phyloP scores from a whole-genome alignment of 2,329 filamentous ascomycete species.

The Canariomyces notabilis region DNA sequence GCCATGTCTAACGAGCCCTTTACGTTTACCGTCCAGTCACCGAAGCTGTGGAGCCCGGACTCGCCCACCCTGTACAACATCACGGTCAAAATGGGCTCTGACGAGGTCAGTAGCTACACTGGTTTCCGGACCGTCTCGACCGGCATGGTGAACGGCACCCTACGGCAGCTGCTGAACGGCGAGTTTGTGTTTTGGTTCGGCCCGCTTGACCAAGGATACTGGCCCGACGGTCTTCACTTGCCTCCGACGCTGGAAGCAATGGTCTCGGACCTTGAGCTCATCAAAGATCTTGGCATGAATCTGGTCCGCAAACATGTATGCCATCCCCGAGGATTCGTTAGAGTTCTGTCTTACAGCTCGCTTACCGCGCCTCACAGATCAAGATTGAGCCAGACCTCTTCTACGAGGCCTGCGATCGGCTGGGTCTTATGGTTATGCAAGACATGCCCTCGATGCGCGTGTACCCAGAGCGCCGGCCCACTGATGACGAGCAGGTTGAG shows the following conservation, averaged over 20 bases:
- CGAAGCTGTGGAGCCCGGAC: conserved; percentile 60
- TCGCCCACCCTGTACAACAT: conserved; percentile 61
- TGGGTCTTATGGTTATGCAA: conserved; percentile 63
- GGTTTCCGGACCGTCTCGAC: conserved; percentile 61
- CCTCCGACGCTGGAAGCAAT: conserved; percentile 63
- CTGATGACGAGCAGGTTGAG: conserved; percentile 52
- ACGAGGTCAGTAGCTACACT: conserved; percentile 59
- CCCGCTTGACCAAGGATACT: conserved; percentile 66
- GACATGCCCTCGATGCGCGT: conserved; percentile 61
- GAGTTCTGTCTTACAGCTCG: neutral
- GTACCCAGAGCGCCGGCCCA: conserved; percentile 32
- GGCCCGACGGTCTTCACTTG: conserved; percentile 64
- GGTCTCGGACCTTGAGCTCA: conserved; percentile 57
- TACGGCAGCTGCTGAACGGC: conserved; percentile 62
- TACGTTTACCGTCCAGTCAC: conserved; percentile 48
- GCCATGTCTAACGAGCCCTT: conserved; percentile 48
- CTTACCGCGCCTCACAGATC: conserved; percentile 38
- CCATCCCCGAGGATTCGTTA: too few relatives aligned
- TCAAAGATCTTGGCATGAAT: conserved; percentile 65
- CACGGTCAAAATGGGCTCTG: conserved; percentile 46
- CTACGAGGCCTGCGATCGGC: conserved; percentile 61
- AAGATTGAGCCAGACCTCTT: conserved; percentile 64
- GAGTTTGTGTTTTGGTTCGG: conserved; percentile 64
- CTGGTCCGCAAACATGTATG: conserved; percentile 63
- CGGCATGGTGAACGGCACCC: conserved; percentile 52